Conservation (phyloP, 208 protist species). For the Leishmania turanica region DNA sequence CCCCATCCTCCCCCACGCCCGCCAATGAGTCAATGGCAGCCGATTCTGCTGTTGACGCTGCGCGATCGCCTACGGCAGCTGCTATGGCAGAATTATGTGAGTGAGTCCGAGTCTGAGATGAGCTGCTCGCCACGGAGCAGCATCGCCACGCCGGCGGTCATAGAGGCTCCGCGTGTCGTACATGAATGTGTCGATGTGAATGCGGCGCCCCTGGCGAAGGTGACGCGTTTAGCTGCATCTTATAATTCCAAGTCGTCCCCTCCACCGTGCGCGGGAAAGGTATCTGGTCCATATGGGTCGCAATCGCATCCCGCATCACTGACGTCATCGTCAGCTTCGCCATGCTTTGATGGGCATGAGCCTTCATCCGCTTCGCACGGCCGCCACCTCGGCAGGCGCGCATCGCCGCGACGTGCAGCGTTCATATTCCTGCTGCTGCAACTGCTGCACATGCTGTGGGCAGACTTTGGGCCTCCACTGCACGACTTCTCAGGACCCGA, state of each 20-base stretch:
- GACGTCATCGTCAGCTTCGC: background rate
- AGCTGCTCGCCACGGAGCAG: background rate
- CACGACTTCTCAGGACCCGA: background rate
- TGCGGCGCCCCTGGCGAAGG: background rate
- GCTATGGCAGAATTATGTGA: background rate
- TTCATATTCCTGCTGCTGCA: conserved; percentile 1
- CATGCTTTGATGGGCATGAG: background rate
- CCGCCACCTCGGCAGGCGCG: background rate
- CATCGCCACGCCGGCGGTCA: too few species aligned
- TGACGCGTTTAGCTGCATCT: background rate
- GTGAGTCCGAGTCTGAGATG: background rate
- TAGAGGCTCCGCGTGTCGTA: background rate
- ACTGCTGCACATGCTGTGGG: conserved; percentile 9
- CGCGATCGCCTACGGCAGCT: background rate
- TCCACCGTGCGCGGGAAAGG: background rate
- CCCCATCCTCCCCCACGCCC: background rate
- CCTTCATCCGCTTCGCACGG: too few species aligned
- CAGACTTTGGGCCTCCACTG: conserved; percentile 1
- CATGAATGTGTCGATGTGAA: background rate
- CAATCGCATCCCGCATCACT: background rate
- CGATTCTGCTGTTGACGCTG: background rate
- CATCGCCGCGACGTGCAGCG: background rate
- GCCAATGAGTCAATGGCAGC: background rate
- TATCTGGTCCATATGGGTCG: background rate
- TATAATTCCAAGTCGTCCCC: background rate